Base-by-base conservation (phyloP, 1,139 yeast species). In the Candida sanyaensis region DNA sequence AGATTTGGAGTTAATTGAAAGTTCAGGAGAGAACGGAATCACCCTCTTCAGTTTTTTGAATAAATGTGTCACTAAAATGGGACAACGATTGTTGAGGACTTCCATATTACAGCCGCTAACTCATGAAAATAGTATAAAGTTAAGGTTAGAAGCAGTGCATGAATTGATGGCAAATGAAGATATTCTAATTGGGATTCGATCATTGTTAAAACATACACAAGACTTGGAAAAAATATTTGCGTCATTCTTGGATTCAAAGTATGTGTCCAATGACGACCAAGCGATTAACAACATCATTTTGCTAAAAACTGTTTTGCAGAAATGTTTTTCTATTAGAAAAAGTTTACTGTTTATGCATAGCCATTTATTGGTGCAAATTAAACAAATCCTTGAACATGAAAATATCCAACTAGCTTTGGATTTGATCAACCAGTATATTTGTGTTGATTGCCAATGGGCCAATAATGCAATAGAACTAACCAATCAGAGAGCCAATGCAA, bases 61-160 rank as follows among this genome's bases (percentile, higher is more conserved):
- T 50, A 51, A 55, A 1, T 74, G 80, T 1, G 53, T 59, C 0
- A 76, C 81, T 0, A 71, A 69, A 44, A 77, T 77, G 80, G 82
- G 81, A 1, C 62, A 60, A 17, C 54, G 81, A 44, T 51, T 69
- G 12, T 56, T 77, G 38, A 64, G 68, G 50, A 68, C 64, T 23
- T 71, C 67, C 45, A 64, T 77, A 4, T 52, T 77, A 13, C 83
- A 77, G 47, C 81, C 81, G 0, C 56, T 77, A 24, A 73, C 78
- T 0, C 71, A 71, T 50, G 52, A 51, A 24, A 52, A 53, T 0
- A 64, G 72, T 29, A 64, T 77, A 1, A 45, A 56, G 12, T 55
- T 65, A 42, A 61, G 81, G 34, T 54, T 64, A 10, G 63, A 64
- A 5, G 62, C 77, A 0, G 71, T 74, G 0, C 54, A 61, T 29